Conservation (phyloP, 2,329 filamentous ascomycete species). For the Dothideomycetes sp. region DNA sequence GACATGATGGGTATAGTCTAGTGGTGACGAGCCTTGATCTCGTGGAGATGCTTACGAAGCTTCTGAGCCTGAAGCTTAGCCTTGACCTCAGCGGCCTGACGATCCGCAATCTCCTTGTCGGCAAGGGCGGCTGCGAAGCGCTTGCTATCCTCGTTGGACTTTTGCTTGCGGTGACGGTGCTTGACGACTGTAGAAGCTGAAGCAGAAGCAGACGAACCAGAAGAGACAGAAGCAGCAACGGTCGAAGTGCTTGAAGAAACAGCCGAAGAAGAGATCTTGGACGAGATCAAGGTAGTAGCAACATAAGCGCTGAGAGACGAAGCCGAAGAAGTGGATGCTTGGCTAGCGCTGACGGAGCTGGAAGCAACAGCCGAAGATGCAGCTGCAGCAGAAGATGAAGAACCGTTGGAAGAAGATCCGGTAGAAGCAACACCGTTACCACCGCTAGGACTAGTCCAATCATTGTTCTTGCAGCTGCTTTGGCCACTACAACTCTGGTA, state of each 20-base stretch:
- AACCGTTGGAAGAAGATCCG: conserved; percentile 2
- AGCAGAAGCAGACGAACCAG: not conserved
- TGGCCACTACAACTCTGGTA: conserved; percentile 21
- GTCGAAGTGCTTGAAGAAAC: not conserved
- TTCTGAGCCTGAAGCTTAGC: conserved; percentile 7
- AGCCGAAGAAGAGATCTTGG: too few species aligned
- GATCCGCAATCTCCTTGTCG: not conserved
- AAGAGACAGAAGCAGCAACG: not conserved
- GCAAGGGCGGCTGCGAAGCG: conserved; percentile 7
- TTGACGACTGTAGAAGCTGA: not conserved
- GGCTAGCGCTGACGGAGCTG: not conserved
- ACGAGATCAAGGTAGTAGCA: conserved; percentile 10
- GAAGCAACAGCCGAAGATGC: not conserved
- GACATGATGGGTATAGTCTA: not conserved
- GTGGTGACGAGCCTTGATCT: conserved; percentile 9
- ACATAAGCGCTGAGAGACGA: conserved; percentile 3
- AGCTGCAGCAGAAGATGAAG: conserved; percentile 4
- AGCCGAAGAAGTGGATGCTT: not conserved
- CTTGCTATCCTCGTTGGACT: conserved; percentile 1
- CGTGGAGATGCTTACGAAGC: not conserved
- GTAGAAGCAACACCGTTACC: conserved; percentile 13
- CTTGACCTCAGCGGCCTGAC: conserved; percentile 8
- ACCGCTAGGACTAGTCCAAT: conserved; percentile 13
- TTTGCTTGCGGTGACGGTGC: conserved; percentile 2
- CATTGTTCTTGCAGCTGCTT: conserved; percentile 13